Conservation (phyloP, 2,329 filamentous ascomycete genomes). For the Hymenoscyphus scutula region DNA sequence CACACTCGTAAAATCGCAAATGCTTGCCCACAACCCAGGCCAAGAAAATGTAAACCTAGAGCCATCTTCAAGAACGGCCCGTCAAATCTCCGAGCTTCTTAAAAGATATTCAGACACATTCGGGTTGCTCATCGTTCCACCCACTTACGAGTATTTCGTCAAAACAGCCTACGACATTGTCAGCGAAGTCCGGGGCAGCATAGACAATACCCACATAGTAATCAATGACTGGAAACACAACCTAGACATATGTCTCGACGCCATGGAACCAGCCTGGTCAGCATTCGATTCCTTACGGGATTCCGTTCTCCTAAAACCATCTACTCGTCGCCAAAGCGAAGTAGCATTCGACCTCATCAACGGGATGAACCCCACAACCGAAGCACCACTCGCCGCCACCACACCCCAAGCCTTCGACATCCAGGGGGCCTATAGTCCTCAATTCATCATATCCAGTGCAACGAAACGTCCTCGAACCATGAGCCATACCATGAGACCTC, state of each 20-base stretch:
- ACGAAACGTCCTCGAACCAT: constrained; percentile 14
- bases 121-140: constrained; percentile 40
- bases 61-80: constrained; percentile 37
- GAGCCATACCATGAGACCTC: constrained; percentile 13
- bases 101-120: constrained; percentile 41
- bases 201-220: constrained; percentile 32
- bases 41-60: constrained; percentile 29
- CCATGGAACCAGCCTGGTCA: constrained; percentile 33
- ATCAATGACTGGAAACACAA: constrained; percentile 34
- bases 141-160: constrained; percentile 42
- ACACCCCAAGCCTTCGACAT: constrained; percentile 30
- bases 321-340: constrained; percentile 28
- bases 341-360: constrained; percentile 33
- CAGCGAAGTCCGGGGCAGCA: constrained; percentile 30
- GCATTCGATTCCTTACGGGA: constrained; percentile 29
- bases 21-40: constrained; percentile 24
- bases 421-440: constrained; percentile 25
- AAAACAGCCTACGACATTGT: constrained; percentile 37
- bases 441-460: constrained; percentile 19
- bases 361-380: constrained; percentile 23
- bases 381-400: constrained; percentile 26
- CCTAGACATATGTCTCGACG: constrained; percentile 30
- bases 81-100: constrained; percentile 38
- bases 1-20: constrained; percentile 30
- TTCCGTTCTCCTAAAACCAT: constrained; percentile 19